These are phyloP conservation scores for Fagus sylvatica DNA, from an alignment of 306 rosid species.

Conservation along the genomic window DNA sequence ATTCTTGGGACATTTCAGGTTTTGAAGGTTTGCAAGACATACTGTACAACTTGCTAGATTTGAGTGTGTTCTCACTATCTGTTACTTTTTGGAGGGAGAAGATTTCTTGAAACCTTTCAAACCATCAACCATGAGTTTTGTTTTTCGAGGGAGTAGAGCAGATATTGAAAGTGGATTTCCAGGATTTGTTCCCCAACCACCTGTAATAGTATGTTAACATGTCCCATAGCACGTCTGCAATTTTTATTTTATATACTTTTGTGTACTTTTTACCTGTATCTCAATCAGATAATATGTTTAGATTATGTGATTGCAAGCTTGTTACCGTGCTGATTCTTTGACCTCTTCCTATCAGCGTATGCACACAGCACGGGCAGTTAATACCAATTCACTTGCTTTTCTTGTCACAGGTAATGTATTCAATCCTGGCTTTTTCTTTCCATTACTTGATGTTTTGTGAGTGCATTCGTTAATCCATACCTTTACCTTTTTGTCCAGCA, in stretches of 20 bases:
- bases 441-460: slow-evolving; percentile 9
- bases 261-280: neutral
- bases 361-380: slow-evolving; percentile 32
- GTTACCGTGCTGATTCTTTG: neutral
- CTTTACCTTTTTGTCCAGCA: slow-evolving; percentile 38
- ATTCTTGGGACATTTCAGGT: neutral
- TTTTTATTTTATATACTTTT: neutral
- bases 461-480: slow-evolving; percentile 6
- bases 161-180: slow-evolving; percentile 74
- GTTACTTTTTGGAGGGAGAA: neutral
- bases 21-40: neutral
- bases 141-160: slow-evolving; percentile 67
- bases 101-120: slow-evolving; percentile 1
- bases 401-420: slow-evolving; percentile 77
- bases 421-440: neutral
- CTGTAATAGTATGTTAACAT: slow-evolving; percentile 37
- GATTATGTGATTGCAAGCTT: neutral
- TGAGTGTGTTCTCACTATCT: neutral
- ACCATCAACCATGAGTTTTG: slow-evolving; percentile 51
- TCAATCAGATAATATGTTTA: neutral
- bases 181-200: slow-evolving; percentile 52
- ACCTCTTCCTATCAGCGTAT: slow-evolving; percentile 15
- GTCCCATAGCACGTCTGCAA: neutral
- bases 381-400: slow-evolving; percentile 48
- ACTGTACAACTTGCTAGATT: neutral